Base-by-base conservation (phyloP, 163 green algal species). In the Scenedesmus sp. region DNA sequence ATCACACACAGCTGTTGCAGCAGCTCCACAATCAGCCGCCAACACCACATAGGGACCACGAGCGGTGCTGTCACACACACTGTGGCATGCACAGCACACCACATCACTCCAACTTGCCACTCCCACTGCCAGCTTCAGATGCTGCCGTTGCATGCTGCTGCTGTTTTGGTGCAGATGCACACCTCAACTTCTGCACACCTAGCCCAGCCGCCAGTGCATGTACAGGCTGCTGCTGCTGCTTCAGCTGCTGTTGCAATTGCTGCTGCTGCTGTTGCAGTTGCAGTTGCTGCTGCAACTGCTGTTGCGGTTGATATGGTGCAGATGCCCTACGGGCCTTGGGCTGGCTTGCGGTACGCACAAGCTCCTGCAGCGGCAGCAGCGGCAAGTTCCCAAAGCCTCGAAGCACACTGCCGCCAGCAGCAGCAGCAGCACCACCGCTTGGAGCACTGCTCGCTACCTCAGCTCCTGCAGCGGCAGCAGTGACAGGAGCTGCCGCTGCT, bases 251-350 rank as follows among this genome's bases (percentile, higher is more conserved):
- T n/a, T n/a, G n/a, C n/a, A n/a, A n/a, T 44, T 44, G 46, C 81
- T 42, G 44, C 30, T 40, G 42, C 26, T 86, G 26, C 44, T 26
- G 26, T 18, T 43, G 79, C 3, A 18, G 15, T 37, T 35, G 40
- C 81, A 44, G 35, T 16, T 35, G 49, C 20, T 87, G 82, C 51
- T 18, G n/a, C n/a, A 18, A 10, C 22, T 70, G 56, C 56, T n/a
- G 20, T 16, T 3, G 56, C 7, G 20, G 22, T 22, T 70, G 56
- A 22, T 33, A 70, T 1, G 83, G 83, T 80, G 83, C 83, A 40
- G 83, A 78, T 26, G 83, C 83, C 35, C 81, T 86, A 53, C 81
- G 44, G 5, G 46, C 30, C 46, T 86, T 86, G 26, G 51, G 65
- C 65, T 40, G 30, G 7, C 65, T 18, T 40, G 30, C 65, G 16